These are phyloP conservation scores for Selenicereus undatus DNA, from an alignment of 148 eudicot genomes.

Conservation along the genomic window DNA sequence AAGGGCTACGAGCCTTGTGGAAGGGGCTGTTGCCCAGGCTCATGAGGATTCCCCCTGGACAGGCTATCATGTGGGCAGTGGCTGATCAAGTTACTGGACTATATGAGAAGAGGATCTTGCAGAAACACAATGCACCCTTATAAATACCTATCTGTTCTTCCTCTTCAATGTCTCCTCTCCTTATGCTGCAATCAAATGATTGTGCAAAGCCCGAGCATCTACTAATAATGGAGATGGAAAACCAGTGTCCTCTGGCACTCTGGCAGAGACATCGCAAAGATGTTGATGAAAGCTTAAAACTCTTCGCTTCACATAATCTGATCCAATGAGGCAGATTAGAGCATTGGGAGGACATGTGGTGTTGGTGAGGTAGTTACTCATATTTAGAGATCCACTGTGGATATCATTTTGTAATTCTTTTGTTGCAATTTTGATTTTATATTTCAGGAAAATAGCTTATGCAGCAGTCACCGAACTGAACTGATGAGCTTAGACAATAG, in stretches of 20 bases:
- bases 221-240: conserved; percentile 1
- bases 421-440: neutral
- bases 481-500: neutral
- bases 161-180: neutral
- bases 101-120: conserved; percentile 71
- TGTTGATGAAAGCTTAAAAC: neutral
- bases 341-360: neutral
- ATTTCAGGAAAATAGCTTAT: neutral
- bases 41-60: conserved; percentile 98
- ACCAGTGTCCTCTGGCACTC: neutral
- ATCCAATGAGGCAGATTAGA: conserved; percentile 1
- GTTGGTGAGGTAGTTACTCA: neutral
- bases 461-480: neutral
- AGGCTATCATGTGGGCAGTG: conserved; percentile 97
- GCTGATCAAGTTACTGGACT: conserved; percentile 88
- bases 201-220: neutral
- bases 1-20: conserved; percentile 84
- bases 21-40: conserved; percentile 84
- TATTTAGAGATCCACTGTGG: neutral
- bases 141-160: conserved; percentile 18
- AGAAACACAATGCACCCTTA: conserved; percentile 27
- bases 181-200: neutral
- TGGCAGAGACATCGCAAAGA: neutral
- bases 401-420: neutral
- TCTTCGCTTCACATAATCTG: neutral